Evolutionary conservation across 257 asterid species (phyloP).

Genomic region (Fraxinus americana): DNA sequence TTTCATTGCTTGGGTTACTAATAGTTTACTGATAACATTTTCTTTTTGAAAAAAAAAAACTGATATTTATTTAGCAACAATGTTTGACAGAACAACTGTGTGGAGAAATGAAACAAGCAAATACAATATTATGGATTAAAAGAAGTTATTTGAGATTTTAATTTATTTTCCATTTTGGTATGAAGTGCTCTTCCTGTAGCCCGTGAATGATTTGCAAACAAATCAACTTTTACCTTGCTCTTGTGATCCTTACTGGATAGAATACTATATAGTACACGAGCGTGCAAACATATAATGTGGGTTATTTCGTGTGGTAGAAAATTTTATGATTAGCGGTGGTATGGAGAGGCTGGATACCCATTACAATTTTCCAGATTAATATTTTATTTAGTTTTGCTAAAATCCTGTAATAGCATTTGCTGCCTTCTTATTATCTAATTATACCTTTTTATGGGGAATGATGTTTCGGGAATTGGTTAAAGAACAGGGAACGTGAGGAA

Average conservation of each 20-base stretch:
- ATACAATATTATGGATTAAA: too few species aligned
- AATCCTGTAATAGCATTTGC: background rate
- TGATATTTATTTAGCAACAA: background rate
- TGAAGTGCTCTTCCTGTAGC: background rate
- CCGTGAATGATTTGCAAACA: conserved; percentile 9
- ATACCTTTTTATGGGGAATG: background rate
- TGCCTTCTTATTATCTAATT: conserved; percentile 12
- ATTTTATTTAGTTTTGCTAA: background rate
- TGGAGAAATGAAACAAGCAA: too few species aligned
- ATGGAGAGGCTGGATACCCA: background rate
- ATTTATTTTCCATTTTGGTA: too few species aligned
- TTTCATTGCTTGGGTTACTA: background rate
- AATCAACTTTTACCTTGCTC: conserved; percentile 17
- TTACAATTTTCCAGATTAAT: background rate
- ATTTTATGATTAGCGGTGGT: background rate
- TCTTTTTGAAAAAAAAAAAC: too few species aligned
- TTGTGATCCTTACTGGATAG: conserved; percentile 5
- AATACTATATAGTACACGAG: background rate
- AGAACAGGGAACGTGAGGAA: conserved; percentile 16
- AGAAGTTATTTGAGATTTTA: too few species aligned
- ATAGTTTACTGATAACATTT: background rate
- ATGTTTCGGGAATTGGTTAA: conserved; percentile 25
- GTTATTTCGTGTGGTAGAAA: conserved; percentile 1
- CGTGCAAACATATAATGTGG: conserved; percentile 9
- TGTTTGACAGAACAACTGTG: too few species aligned